Evolutionary conservation across 345 rosid genomes (phyloP), one percentile per base, ranked within the genome.

Genomic region (Populus pruinosa): DNA sequence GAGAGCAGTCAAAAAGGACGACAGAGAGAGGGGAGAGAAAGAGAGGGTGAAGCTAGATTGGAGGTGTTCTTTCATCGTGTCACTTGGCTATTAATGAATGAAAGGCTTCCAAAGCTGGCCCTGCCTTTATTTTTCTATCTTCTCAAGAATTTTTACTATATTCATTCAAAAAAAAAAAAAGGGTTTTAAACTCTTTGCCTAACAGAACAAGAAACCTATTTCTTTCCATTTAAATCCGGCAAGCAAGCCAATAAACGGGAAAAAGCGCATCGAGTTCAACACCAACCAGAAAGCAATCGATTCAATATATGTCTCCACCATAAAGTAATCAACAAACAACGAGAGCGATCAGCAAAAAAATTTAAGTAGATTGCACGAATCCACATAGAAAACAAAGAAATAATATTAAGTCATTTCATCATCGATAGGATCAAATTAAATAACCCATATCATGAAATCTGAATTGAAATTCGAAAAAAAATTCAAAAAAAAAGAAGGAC

Each of bases 231-330:
- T 65, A 35, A 71, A 71, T 76, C 81, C 68, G 72, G 81, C 79
- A 82, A 70, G 39, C 18, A 31, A 74, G 43, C 84, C 33, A 81
- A 65, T 70, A 73, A 82, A 63, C 72, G 61, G 81, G 81, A 39
- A 77, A 77, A 82, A 74, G 84, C 55, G 14, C 76, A 63, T 74
- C 84, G 78, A 77, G 78, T 70, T 73, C 80, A 81, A 72, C 83
- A 77, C 74, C 80, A 77, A 44, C 77, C 56, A 76, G 79, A 77
- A 76, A 71, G 75, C 79, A 72, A 27, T n/a, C 38, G 67, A 71
- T 41, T 53, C 76, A 53, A 38, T 65, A 76, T 16, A 17, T 31
- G 38, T 21, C 9, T 33, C 68, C 76, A 36, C 53, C 69, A 53
- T 18, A 56, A 33, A 59, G 16, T 12, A 36, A 59, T n/a, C 49